Evolutionary conservation across 768 basidiomycete species (phyloP).

Genomic region (Termitomyces sp.): DNA sequence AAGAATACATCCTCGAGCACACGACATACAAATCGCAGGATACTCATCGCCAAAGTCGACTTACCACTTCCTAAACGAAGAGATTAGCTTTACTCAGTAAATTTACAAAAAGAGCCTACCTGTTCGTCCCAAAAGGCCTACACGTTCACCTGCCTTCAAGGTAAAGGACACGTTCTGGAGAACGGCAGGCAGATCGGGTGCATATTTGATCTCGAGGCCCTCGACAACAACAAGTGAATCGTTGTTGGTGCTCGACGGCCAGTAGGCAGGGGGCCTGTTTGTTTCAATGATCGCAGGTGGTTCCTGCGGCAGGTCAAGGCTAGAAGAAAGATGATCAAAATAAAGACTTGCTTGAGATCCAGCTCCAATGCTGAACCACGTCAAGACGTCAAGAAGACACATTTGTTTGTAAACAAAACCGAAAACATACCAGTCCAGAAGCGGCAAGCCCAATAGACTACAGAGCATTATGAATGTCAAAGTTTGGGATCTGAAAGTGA

Average conservation of each 20-base stretch:
- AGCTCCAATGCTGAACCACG: slow-evolving; percentile 56
- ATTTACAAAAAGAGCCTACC: slow-evolving; percentile 23
- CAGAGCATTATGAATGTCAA: not conserved
- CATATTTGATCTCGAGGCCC: slow-evolving; percentile 75
- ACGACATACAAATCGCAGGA: slow-evolving; percentile 67
- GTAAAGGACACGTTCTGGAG: slow-evolving; percentile 71
- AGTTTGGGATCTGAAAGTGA: not conserved
- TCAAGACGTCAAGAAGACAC: slow-evolving; percentile 9
- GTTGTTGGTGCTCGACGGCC: slow-evolving; percentile 72
- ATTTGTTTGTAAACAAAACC: not conserved
- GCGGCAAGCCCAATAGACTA: slow-evolving; percentile 48
- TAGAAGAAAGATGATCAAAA: slow-evolving; percentile 7
- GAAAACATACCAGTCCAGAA: slow-evolving; percentile 34
- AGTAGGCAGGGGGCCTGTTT: slow-evolving; percentile 81
- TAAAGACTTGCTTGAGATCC: slow-evolving; percentile 59
- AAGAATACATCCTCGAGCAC: not conserved
- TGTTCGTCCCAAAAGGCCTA: slow-evolving; percentile 79
- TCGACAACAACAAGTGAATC: slow-evolving; percentile 62
- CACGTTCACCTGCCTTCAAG: slow-evolving; percentile 63
- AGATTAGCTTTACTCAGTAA: not conserved
- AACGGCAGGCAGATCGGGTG: slow-evolving; percentile 78
- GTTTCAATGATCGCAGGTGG: slow-evolving; percentile 71
- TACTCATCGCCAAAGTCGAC: slow-evolving; percentile 80
- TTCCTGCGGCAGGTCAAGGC: slow-evolving; percentile 79
- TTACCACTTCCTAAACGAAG: slow-evolving; percentile 58